Evolutionary conservation across 2,329 filamentous ascomycete species (phyloP).

Genomic region (Fonsecaea multimorphosa): DNA sequence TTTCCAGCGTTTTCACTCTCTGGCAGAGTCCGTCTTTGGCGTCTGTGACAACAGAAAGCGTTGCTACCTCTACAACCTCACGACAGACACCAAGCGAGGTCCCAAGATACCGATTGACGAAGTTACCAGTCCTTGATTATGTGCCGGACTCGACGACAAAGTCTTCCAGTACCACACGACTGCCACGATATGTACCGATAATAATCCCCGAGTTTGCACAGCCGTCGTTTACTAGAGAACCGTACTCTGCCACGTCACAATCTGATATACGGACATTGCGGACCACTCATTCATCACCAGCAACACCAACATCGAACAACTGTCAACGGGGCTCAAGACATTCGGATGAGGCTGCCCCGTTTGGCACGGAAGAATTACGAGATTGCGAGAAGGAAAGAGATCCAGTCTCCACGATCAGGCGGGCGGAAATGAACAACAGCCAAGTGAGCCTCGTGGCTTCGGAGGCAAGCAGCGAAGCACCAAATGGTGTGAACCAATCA

Average conservation of each 20-base stretch:
- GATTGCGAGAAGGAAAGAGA: slow-evolving; percentile 9
- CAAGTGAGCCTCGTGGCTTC: slow-evolving; percentile 39
- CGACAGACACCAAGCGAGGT: slow-evolving; percentile 32
- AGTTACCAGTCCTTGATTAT: slow-evolving; percentile 25
- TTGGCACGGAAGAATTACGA: slow-evolving; percentile 14
- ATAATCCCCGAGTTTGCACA: slow-evolving; percentile 43
- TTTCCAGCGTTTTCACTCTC: slow-evolving; percentile 22
- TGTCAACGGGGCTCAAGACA: slow-evolving; percentile 18
- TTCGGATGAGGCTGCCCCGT: slow-evolving; percentile 26
- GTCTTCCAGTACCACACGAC: slow-evolving; percentile 26
- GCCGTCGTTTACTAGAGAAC: slow-evolving; percentile 35
- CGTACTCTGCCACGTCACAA: slow-evolving; percentile 29
- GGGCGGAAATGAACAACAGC: slow-evolving; percentile 39
- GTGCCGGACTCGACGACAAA: slow-evolving; percentile 23
- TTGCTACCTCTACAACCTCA: slow-evolving; percentile 11
- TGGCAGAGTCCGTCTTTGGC: slow-evolving; percentile 31
- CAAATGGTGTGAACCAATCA: slow-evolving; percentile 26
- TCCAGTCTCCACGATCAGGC: slow-evolving; percentile 1
- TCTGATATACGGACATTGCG: slow-evolving; percentile 27
- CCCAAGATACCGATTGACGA: slow-evolving; percentile 25
- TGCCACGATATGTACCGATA: slow-evolving; percentile 43
- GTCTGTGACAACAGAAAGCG: slow-evolving; percentile 14
- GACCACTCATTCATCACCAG: slow-evolving; percentile 27
- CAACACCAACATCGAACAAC: slow-evolving; percentile 17
- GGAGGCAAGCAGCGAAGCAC: slow-evolving; percentile 37